These are phyloP conservation scores for Rhynchospora breviuscula DNA, from an alignment of 176 grass and related monocot species.

Conservation along the genomic window DNA sequence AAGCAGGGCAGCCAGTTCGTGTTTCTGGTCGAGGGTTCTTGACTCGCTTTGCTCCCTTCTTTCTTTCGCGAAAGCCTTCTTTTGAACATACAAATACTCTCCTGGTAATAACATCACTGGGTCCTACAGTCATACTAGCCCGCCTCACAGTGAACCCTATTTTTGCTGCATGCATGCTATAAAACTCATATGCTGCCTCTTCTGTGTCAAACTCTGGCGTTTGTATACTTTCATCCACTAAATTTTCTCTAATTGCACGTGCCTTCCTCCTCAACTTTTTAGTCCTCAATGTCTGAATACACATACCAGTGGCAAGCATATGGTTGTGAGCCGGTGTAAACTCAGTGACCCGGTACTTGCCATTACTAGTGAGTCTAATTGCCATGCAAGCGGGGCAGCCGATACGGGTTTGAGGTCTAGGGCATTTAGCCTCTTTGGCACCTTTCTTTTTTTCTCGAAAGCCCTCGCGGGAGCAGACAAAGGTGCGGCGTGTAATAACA, in stretches of 20 bases:
- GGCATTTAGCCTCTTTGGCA: conserved; percentile 82
- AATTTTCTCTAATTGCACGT: conserved; percentile 67
- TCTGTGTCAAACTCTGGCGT: conserved; percentile 79
- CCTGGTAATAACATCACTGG: conserved; percentile 77
- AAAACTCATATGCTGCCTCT: conserved; percentile 91
- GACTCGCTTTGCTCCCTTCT: conserved; percentile 73
- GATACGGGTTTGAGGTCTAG: conserved; percentile 79
- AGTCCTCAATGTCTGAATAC: conserved; percentile 61
- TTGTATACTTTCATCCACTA: conserved; percentile 59
- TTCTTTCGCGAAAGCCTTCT: conserved; percentile 93
- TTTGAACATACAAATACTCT: conserved; percentile 98
- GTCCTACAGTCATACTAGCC: conserved; percentile 82
- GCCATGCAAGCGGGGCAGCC: conserved; percentile 78
- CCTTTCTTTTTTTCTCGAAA: conserved; percentile 91
- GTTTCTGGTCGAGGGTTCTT: conserved; percentile 88
- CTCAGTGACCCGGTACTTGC: conserved; percentile 85
- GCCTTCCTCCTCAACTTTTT: conserved; percentile 79
- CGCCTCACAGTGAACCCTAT: conserved; percentile 82
- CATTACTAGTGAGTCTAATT: conserved; percentile 76
- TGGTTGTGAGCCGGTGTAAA: conserved; percentile 77
- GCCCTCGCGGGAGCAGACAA: conserved; percentile 87
- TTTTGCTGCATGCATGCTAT: conserved; percentile 75
- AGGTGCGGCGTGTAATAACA: conserved; percentile 86
- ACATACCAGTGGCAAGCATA: conserved; percentile 55
- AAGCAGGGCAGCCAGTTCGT: conserved; percentile 81